Conservation (phyloP, 2,329 filamentous ascomycete species). For the Trichoderma semiorbis region DNA sequence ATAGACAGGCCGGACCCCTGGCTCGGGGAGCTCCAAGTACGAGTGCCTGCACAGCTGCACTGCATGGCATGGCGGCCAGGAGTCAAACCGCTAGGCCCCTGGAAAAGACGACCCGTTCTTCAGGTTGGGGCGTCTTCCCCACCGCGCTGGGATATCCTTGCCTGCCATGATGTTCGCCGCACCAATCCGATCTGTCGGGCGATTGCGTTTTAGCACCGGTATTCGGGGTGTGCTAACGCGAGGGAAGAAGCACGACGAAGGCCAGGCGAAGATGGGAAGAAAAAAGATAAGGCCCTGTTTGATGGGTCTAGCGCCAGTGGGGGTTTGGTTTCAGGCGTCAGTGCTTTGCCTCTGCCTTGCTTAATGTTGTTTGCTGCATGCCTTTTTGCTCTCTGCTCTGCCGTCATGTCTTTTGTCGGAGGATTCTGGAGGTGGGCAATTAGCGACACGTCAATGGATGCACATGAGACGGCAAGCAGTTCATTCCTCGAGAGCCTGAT, state of each 20-base stretch:
- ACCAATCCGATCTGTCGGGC: constrained; percentile 19
- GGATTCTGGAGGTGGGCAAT: background rate
- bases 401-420: background rate
- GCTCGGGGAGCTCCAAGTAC: background rate
- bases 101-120: constrained; percentile 8
- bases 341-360: background rate
- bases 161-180: constrained; percentile 18
- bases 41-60: background rate
- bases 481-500: background rate
- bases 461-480: background rate
- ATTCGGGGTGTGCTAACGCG: background rate
- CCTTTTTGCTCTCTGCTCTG: background rate
- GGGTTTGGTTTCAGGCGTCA: constrained; percentile 10
- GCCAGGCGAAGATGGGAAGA: background rate
- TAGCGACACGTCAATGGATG: background rate
- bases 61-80: background rate
- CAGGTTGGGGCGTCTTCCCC: constrained; percentile 18
- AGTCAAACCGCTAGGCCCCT: constrained; percentile 19
- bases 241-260: background rate
- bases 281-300: constrained; percentile 6
- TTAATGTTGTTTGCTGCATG: background rate
- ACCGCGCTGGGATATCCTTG: constrained; percentile 16
- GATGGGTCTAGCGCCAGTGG: constrained; percentile 1
- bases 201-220: constrained; percentile 17
- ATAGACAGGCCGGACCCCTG: background rate